Evolutionary conservation across 257 asterid species (phyloP).

Genomic region (Linderniella brevidens): DNA sequence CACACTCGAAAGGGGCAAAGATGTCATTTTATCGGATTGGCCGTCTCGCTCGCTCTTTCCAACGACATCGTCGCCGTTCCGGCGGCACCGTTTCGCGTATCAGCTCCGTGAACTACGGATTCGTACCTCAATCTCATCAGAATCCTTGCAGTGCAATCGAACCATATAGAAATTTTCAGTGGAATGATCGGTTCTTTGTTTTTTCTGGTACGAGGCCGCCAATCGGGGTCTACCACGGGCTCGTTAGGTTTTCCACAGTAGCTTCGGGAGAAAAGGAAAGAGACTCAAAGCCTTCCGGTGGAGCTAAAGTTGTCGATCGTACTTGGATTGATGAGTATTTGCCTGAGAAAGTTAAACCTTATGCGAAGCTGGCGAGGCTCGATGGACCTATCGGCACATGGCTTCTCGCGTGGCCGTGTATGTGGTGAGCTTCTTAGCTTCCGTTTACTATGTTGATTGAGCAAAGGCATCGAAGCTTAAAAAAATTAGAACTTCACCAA

Average conservation of each 20-base stretch:
- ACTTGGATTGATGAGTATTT: constrained; percentile 74
- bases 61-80: no score
- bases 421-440: constrained; percentile 40
- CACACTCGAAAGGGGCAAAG: no score
- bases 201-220: neutral
- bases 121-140: no score
- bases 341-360: constrained; percentile 45
- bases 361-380: constrained; percentile 73
- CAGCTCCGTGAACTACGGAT: no score
- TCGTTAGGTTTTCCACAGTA: constrained; percentile 15
- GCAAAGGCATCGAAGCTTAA: neutral
- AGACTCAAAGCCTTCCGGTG: constrained; percentile 11
- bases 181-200: no score
- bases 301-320: constrained; percentile 7
- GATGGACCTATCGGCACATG: constrained; percentile 89
- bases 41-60: no score
- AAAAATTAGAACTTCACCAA: no score
- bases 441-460: neutral
- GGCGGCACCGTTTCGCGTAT: no score
- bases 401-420: constrained; percentile 96
- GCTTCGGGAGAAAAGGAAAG: constrained; percentile 20
- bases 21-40: no score
- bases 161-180: no score
- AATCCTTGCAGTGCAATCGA: no score
- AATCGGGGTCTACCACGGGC: constrained; percentile 17